Conservation (phyloP, 352 stramenopile species). For the Thalassiosira delicatula region DNA sequence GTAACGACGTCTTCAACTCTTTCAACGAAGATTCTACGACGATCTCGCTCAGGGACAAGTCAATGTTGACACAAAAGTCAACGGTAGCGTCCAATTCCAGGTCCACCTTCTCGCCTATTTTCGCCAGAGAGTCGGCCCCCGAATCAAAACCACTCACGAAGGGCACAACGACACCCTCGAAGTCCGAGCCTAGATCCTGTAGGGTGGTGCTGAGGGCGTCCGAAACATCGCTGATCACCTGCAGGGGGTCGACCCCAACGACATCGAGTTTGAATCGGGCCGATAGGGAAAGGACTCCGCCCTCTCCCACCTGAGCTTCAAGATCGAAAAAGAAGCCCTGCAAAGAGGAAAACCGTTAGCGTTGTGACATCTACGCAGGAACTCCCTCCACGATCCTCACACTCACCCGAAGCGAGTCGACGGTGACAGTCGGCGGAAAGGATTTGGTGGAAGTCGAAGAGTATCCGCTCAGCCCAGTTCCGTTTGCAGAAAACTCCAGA, state of each 20-base stretch:
- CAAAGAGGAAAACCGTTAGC: too few relatives aligned
- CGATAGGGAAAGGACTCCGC: neutral
- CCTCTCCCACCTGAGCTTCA: neutral
- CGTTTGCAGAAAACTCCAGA: neutral
- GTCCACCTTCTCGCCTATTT: constrained; percentile 36
- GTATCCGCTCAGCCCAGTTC: constrained; percentile 13
- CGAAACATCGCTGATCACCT: constrained; percentile 28
- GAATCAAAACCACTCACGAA: constrained; percentile 18
- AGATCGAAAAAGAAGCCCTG: constrained; percentile 44
- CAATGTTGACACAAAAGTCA: constrained; percentile 22
- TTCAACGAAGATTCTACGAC: constrained; percentile 13
- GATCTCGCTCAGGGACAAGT: constrained; percentile 29
- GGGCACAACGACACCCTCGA: constrained; percentile 26
- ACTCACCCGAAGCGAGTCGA: constrained; percentile 28
- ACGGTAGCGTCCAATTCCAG: constrained; percentile 37
- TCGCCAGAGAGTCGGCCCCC: neutral
- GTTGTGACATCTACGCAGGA: too few relatives aligned
- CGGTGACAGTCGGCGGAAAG: constrained; percentile 37
- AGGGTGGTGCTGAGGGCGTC: constrained; percentile 6
- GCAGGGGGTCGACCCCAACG: constrained; percentile 28
- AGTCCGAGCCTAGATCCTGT: neutral
- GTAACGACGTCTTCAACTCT: constrained; percentile 12
- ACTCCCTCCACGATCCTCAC: too few relatives aligned
- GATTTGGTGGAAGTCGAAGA: constrained; percentile 16
- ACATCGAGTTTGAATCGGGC: constrained; percentile 19